Base-by-base conservation (phyloP, 2,329 filamentous ascomycete species). In the Colletotrichum euphorbiae region DNA sequence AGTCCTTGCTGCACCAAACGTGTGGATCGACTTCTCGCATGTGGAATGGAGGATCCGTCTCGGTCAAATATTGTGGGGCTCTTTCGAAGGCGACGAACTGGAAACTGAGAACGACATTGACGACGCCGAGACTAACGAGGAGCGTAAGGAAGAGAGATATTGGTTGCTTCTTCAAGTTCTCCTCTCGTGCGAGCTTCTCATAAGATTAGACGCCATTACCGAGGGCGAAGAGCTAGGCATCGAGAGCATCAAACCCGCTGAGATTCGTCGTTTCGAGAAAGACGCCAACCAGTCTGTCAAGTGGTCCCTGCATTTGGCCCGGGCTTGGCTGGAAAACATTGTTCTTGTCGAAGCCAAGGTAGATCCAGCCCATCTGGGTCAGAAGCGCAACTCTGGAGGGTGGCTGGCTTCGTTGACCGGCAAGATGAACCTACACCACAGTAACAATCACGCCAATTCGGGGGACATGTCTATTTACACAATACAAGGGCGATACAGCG, bases 11-110 rank as follows among this genome's bases (percentile, higher is more conserved):
- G 80, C 87, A 7, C 84, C 89, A 61, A 90, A 90, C 63, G 86
- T 92, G 51, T 93, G 91, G 91, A 85, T 91, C 58, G 90, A 93
- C 77, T 91, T 93, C 71, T 91, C 90, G 19, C 84, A 89, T 36
- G 89, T 93, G 6, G 91, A 93, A 75, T 93, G 90, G 90, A 85
- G 91, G 42, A 90, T 93, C 66, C 84, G 90, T 12, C 81, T 93
- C 1, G 91, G 91, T 6, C 91, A 93, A 77, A 84, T 93, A 46
- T 78, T 93, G 2, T 93, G 91, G 90, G 89, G 85, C 15, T 79
- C 82, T 15, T 78, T 81, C 6, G 75, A 82, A 28, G 84, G 85
- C 46, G 85, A 87, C 70, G 81, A 84, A 52, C 71, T 84, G n/a
- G 82, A 83, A 48, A 87, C 88, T 66, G 82, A 83, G 21, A 81